These are phyloP conservation scores for Coniochaeta pulveracea DNA, from an alignment of 2,329 filamentous ascomycete genomes.

Conservation along the genomic window DNA sequence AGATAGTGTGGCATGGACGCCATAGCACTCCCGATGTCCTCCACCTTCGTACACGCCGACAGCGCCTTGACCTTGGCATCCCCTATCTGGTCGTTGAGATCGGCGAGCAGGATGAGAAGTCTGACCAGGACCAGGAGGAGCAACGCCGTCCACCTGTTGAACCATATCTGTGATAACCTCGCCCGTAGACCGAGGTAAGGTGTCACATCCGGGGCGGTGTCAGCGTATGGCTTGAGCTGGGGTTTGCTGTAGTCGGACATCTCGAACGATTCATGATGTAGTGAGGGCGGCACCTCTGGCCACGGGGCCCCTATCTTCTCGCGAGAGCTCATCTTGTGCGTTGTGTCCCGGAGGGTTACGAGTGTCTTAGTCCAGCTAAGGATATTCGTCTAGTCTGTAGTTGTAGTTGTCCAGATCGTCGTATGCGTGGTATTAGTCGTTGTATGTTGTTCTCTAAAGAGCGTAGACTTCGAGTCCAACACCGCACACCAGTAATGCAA, in stretches of 20 bases:
- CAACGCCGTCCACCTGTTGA: conserved; percentile 94
- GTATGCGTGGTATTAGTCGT: not conserved
- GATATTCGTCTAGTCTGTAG: too few relatives aligned
- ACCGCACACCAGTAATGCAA: not conserved
- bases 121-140: conserved; percentile 76
- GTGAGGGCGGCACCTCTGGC: conserved; percentile 19
- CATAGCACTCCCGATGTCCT: conserved; percentile 88
- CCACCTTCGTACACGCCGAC: conserved; percentile 81
- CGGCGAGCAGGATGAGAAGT: conserved; percentile 63
- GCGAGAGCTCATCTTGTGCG: conserved; percentile 6
- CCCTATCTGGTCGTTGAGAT: conserved; percentile 61
- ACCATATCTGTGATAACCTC: conserved; percentile 89
- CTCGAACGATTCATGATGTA: conserved; percentile 19
- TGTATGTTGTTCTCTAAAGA: conserved; percentile 1
- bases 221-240: conserved; percentile 21
- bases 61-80: conserved; percentile 73
- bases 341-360: not conserved
- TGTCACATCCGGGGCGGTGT: conserved; percentile 61
- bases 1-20: conserved; percentile 98
- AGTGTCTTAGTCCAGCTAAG: conserved; percentile 7
- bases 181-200: conserved; percentile 87
- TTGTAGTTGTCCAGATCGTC: too few relatives aligned
- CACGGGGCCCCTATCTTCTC: conserved; percentile 13
- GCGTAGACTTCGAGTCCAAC: not conserved
- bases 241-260: conserved; percentile 24